Base-by-base conservation (phyloP, 2,329 filamentous ascomycete genomes). In the Aspergillus jensenii region DNA sequence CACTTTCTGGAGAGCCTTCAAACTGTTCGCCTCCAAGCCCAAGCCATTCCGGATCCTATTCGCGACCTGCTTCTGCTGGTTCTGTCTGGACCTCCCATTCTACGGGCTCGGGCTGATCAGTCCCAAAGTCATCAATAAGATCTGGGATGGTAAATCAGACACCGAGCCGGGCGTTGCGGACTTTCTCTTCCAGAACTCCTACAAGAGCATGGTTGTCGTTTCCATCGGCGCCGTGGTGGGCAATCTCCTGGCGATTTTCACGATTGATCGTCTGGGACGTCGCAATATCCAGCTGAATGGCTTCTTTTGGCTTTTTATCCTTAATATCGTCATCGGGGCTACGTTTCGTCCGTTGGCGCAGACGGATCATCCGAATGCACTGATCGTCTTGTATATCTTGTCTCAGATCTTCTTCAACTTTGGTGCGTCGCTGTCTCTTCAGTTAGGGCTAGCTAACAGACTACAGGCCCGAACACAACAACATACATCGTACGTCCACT, bases 61-160 rank as follows among this genome's bases (percentile, higher is more conserved):
- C 46, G 68, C 70, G 9, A 80, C 79, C 11, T 74, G 78, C 11
- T 68, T 75, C 25, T 78, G 77, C 39, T 82, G 80, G 80, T 79
- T 81, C 41, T 76, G 80, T 21, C 69, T 83, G 3, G 81, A 83
- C 52, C 66, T 82, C 2, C 78, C 77, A 33, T 82, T 82, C 59
- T 82, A 82, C 55, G 81, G 79, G 1, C 77, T 82, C 40, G 79
- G 78, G 1, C 70, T 82, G 8, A 69, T 68, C 31, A 68, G 60
- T 46, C 64, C 68, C 9, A 61, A 64, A 31, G 61, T 67, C 56
- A 56, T 66, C n/a, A 55, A 63, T n/a, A 65, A 55, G 17, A 55
- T 60, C 37, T 68, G 67, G 69, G 44, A 62, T 45, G 65, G 62
- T 9, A 56, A 56, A 23, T 55, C 61, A 17, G 55, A 58, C 41